phyloP scores from a whole-genome alignment of 2,329 filamentous ascomycete genomes.

The Monosporascus sp. region DNA sequence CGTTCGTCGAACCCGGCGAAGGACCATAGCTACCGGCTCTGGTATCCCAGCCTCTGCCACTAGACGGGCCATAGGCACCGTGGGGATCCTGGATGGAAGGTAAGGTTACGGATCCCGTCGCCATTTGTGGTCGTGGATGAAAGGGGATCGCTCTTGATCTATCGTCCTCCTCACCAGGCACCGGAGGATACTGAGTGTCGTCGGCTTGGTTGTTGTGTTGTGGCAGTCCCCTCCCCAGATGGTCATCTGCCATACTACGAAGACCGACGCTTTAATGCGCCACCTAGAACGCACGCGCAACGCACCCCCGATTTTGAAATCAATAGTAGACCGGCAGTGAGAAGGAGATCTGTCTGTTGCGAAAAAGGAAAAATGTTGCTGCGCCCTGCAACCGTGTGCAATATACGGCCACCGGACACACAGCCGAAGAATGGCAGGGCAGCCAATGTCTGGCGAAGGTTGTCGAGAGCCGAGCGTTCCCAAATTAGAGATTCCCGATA shows the following conservation, averaged over 20 bases:
- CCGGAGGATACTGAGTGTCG: slow-evolving; percentile 37
- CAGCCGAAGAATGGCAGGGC: neutral
- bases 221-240: slow-evolving; percentile 28
- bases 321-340: neutral
- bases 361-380: neutral
- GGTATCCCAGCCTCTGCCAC: slow-evolving; percentile 24
- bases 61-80: slow-evolving; percentile 19
- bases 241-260: slow-evolving; percentile 35
- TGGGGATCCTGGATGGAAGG: slow-evolving; percentile 47
- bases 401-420: neutral
- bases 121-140: slow-evolving; percentile 33
- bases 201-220: slow-evolving; percentile 30
- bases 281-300: slow-evolving; percentile 16
- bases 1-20: slow-evolving; percentile 41
- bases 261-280: slow-evolving; percentile 24
- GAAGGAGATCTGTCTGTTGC: neutral
- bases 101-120: slow-evolving; percentile 37
- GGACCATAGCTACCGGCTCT: slow-evolving; percentile 33
- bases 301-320: slow-evolving; percentile 10
- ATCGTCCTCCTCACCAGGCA: slow-evolving; percentile 38
- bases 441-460: neutral
- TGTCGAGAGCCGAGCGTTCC: neutral
- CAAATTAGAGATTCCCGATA: neutral
- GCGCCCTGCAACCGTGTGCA: neutral
- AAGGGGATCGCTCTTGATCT: slow-evolving; percentile 27